Conservation (phyloP, 1,284 basidiomycete genomes). For the Marasmius tenuissimus region DNA sequence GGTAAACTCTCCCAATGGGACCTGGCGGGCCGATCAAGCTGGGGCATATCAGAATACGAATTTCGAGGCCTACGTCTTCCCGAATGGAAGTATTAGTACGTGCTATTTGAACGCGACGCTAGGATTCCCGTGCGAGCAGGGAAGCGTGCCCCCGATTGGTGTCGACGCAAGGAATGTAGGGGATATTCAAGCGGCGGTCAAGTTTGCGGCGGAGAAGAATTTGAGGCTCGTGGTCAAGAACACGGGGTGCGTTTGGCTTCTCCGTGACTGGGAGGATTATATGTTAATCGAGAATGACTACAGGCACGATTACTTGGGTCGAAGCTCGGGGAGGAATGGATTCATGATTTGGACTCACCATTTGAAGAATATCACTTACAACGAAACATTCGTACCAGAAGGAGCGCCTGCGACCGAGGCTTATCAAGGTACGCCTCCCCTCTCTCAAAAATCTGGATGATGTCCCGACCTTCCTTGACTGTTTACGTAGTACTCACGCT, state of each 20-base stretch:
- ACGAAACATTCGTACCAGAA: slow-evolving; percentile 30
- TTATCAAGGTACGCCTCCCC: slow-evolving; percentile 15
- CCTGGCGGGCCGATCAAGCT: slow-evolving; percentile 38
- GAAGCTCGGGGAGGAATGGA: slow-evolving; percentile 33
- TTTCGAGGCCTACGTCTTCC: slow-evolving; percentile 37
- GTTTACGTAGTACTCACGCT: slow-evolving; percentile 29
- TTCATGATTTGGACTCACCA: slow-evolving; percentile 42
- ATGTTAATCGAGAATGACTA: background rate
- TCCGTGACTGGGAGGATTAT: background rate
- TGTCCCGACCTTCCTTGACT: background rate
- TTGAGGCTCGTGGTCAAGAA: slow-evolving; percentile 46
- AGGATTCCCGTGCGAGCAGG: slow-evolving; percentile 39
- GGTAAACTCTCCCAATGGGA: slow-evolving; percentile 28
- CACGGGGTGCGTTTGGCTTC: slow-evolving; percentile 34
- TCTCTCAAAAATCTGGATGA: background rate
- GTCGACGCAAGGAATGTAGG: slow-evolving; percentile 37
- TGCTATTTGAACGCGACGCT: slow-evolving; percentile 42
- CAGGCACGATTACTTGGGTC: slow-evolving; percentile 36
- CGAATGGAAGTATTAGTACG: slow-evolving; percentile 38
- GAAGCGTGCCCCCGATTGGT: slow-evolving; percentile 38
- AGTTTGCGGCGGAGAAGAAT: slow-evolving; percentile 38
- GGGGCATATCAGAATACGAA: slow-evolving; percentile 39
- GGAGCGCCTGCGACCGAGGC: slow-evolving; percentile 20
- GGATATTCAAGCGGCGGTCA: slow-evolving; percentile 41
- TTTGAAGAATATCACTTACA: slow-evolving; percentile 33